phyloP scores from a whole-genome alignment of 495 filamentous ascomycete species.

The Xanthoparmelia taractica region DNA sequence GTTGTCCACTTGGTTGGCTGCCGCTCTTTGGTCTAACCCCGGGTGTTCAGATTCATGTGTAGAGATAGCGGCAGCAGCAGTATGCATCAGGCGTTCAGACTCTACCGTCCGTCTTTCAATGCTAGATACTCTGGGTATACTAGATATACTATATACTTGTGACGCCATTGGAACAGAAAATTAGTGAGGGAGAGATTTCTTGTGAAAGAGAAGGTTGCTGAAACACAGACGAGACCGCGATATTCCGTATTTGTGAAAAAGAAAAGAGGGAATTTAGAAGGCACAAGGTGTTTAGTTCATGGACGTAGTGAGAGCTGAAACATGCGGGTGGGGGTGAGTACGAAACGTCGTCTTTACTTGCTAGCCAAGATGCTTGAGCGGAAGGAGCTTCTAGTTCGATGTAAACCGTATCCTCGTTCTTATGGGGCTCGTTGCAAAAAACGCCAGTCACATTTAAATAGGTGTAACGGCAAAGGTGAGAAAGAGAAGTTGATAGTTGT shows the following conservation, averaged over 20 bases:
- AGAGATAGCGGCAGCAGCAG: background rate
- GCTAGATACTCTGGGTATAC: background rate
- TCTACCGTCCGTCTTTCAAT: background rate
- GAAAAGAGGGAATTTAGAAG: no score
- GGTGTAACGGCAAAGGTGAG: no score
- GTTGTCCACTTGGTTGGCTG: background rate
- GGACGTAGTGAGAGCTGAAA: no score
- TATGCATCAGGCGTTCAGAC: background rate
- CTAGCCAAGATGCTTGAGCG: no score
- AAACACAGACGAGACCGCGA: background rate
- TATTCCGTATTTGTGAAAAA: background rate
- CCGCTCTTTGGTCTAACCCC: background rate
- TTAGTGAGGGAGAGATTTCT: background rate
- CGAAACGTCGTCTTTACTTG: no score
- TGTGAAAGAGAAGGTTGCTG: background rate
- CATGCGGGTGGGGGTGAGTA: no score
- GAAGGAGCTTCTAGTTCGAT: no score
- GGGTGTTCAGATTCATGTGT: background rate
- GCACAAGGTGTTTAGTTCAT: no score
- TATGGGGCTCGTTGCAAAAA: no score
- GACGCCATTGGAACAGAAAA: background rate
- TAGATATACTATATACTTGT: background rate
- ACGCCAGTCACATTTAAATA: no score
- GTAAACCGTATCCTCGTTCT: no score
- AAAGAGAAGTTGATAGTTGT: no score